Conservation (phyloP, 768 basidiomycete genomes). For the Brasilioporus rufonigricans region DNA sequence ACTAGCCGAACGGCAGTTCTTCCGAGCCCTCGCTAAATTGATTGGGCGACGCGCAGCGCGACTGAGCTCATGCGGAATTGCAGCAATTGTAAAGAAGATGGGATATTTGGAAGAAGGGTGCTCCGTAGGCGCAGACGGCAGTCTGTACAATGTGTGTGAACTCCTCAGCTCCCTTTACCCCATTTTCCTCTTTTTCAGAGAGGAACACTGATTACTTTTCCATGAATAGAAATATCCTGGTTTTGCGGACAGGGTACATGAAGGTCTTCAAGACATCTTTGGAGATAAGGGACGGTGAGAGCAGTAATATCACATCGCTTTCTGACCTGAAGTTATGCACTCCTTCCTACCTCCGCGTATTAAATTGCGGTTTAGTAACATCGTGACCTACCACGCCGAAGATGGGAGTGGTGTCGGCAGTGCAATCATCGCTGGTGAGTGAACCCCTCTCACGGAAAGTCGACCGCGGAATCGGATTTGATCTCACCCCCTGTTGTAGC, state of each 20-base stretch:
- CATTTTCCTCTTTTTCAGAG: neutral
- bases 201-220: neutral
- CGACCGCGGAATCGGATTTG: neutral
- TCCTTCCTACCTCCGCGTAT: constrained; percentile 44
- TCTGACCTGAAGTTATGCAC: neutral
- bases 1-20: constrained; percentile 94
- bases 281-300: constrained; percentile 91
- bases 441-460: neutral
- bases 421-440: constrained; percentile 87
- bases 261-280: constrained; percentile 91
- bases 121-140: constrained; percentile 88
- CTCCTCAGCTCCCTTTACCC: neutral
- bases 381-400: constrained; percentile 39
- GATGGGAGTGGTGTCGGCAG: constrained; percentile 86
- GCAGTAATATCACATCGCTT: neutral
- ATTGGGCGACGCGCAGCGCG: constrained; percentile 89
- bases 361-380: constrained; percentile 51
- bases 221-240: constrained; percentile 89
- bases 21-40: constrained; percentile 88
- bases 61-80: constrained; percentile 92
- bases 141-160: constrained; percentile 81
- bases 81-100: constrained; percentile 94
- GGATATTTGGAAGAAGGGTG: constrained; percentile 90
- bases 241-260: constrained; percentile 89
- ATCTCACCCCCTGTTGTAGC: constrained; percentile 42